These are phyloP conservation scores for Fusarium transvaalense DNA, from an alignment of 2,329 filamentous ascomycete genomes.

Conservation along the genomic window DNA sequence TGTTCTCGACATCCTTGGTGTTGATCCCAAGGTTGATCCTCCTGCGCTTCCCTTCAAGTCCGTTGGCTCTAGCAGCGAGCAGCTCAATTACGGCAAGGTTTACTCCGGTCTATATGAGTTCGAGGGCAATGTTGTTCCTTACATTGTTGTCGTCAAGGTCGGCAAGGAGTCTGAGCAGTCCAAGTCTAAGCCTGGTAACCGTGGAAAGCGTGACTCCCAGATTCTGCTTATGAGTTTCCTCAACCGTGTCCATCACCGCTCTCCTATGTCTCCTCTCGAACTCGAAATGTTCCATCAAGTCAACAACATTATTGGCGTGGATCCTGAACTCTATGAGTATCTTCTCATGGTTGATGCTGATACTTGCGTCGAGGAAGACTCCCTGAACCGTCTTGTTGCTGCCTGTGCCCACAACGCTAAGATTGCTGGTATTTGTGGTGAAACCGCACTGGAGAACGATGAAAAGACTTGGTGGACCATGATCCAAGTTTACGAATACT, in stretches of 20 bases:
- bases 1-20: conserved; percentile 94
- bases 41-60: conserved; percentile 95
- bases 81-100: conserved; percentile 98
- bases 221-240: conserved; percentile 97
- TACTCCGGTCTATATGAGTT: conserved; percentile 98
- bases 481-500: conserved; percentile 99
- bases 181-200: conserved; percentile 94
- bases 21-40: conserved; percentile 96
- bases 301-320: conserved; percentile 98
- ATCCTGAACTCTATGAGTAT: conserved; percentile 97
- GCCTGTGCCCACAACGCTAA: conserved; percentile 94
- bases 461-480: conserved; percentile 98
- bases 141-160: conserved; percentile 95
- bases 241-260: conserved; percentile 94
- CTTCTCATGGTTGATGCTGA: conserved; percentile 98
- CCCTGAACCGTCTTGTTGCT: conserved; percentile 90
- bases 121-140: conserved; percentile 97
- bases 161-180: conserved; percentile 95
- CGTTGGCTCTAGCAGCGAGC: conserved; percentile 86
- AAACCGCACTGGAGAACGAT: conserved; percentile 96
- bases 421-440: conserved; percentile 97
- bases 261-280: conserved; percentile 95
- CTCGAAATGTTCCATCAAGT: conserved; percentile 99
- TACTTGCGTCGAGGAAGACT: conserved; percentile 92
- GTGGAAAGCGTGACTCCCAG: conserved; percentile 98